These are phyloP conservation scores for Xylariaceae sp. DNA, from an alignment of 2,329 filamentous ascomycete genomes.

Conservation along the genomic window DNA sequence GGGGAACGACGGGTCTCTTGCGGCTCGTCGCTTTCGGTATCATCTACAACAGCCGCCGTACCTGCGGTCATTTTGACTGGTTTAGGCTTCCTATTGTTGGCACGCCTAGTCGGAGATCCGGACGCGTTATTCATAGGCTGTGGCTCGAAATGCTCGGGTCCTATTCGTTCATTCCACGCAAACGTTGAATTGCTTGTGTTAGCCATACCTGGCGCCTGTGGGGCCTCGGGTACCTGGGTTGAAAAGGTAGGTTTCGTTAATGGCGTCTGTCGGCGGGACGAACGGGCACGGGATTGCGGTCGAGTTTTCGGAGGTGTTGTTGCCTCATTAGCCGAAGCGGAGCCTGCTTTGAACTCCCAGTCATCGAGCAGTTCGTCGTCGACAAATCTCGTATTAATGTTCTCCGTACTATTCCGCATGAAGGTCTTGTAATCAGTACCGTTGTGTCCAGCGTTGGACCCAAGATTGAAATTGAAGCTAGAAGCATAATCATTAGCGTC, in stretches of 20 bases:
- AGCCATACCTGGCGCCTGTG: conserved; percentile 25
- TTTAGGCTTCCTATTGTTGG: conserved; percentile 55
- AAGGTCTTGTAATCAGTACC: conserved; percentile 35
- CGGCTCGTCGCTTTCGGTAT: conserved; percentile 41
- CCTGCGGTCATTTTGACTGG: conserved; percentile 47
- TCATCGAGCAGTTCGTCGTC: conserved; percentile 41
- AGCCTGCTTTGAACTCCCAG: conserved; percentile 51
- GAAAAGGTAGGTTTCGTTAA: conserved; percentile 22
- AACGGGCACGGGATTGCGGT: conserved; percentile 37
- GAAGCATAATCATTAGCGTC: conserved; percentile 33
- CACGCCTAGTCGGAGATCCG: conserved; percentile 42
- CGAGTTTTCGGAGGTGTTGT: conserved; percentile 32
- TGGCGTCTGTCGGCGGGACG: conserved; percentile 37
- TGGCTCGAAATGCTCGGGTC: conserved; percentile 49
- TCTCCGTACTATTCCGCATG: conserved; percentile 48
- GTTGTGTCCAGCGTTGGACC: conserved; percentile 36
- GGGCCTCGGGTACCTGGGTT: conserved; percentile 21
- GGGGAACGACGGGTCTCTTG: conserved; percentile 21
- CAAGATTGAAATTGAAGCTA: conserved; percentile 49
- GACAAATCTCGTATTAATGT: conserved; percentile 57
- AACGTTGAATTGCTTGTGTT: conserved; percentile 34
- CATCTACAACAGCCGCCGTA: conserved; percentile 41
- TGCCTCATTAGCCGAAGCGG: conserved; percentile 28
- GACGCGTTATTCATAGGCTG: conserved; percentile 36
- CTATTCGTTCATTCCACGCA: conserved; percentile 50